Conservation (phyloP, 1,284 basidiomycete genomes). For the Boletus smithii region DNA sequence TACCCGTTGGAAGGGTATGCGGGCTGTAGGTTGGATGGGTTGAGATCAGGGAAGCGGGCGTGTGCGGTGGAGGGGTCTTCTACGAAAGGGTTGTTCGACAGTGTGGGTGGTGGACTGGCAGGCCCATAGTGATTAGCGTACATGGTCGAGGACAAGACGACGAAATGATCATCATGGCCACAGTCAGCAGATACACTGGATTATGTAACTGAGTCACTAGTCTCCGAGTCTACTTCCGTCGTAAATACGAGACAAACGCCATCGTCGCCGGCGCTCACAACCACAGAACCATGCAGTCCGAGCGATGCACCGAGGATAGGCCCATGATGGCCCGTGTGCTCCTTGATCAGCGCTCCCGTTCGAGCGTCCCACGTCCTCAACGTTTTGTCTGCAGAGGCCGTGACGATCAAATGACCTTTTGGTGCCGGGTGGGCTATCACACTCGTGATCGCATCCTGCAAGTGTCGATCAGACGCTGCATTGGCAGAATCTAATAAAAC, state of each 20-base stretch:
- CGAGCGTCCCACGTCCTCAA: slow-evolving; percentile 93
- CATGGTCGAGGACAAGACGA: slow-evolving; percentile 29
- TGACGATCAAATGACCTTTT: slow-evolving; percentile 73
- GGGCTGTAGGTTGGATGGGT: slow-evolving; percentile 28
- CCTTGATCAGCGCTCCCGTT: slow-evolving; percentile 73
- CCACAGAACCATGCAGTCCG: slow-evolving; percentile 59
- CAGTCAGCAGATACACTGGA: slow-evolving; percentile 9
- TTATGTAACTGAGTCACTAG: slow-evolving; percentile 17
- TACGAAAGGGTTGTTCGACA: slow-evolving; percentile 59
- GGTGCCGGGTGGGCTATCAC: slow-evolving; percentile 73
- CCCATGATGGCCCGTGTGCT: slow-evolving; percentile 83
- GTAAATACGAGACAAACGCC: slow-evolving; percentile 78
- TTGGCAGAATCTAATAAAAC: slow-evolving; percentile 23
- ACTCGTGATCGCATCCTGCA: slow-evolving; percentile 83
- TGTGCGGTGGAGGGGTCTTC: slow-evolving; percentile 43
- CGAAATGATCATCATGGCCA: not conserved
- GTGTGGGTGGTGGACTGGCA: slow-evolving; percentile 20
- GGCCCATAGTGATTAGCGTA: slow-evolving; percentile 38
- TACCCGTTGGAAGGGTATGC: slow-evolving; percentile 25
- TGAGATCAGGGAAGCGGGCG: slow-evolving; percentile 53
- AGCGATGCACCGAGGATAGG: slow-evolving; percentile 79
- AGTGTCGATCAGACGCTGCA: slow-evolving; percentile 1
- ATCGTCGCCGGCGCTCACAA: slow-evolving; percentile 86
- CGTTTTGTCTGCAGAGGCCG: slow-evolving; percentile 82
- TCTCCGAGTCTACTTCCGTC: slow-evolving; percentile 48